phyloP scores from a whole-genome alignment of 306 rosid species.

The Rosa chinensis region DNA sequence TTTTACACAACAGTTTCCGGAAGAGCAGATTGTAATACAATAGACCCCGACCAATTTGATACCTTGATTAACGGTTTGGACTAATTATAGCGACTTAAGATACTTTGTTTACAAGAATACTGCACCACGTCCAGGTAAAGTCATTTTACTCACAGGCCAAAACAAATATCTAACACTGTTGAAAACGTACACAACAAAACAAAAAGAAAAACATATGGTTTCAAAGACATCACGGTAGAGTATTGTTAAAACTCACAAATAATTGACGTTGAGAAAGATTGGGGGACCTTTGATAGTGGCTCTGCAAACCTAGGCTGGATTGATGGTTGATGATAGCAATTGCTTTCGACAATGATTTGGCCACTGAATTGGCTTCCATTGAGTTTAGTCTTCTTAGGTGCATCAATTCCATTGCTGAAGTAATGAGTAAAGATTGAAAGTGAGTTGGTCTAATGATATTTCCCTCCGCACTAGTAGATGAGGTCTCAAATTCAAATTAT shows the following conservation, averaged over 20 bases:
- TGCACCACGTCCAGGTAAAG: neutral
- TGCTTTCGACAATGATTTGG: neutral
- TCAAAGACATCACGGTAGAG: neutral
- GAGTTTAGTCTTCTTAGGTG: too few relatives aligned
- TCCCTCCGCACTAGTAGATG: neutral
- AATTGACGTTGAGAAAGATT: neutral
- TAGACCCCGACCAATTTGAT: neutral
- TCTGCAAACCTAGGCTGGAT: neutral
- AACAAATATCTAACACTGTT: neutral
- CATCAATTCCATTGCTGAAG: neutral
- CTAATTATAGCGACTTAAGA: neutral
- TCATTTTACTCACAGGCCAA: neutral
- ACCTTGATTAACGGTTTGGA: neutral
- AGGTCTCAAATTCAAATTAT: neutral
- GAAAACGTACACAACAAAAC: neutral
- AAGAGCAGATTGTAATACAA: neutral
- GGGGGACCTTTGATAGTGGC: neutral
- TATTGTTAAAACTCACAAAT: neutral
- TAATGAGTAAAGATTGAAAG: too few relatives aligned
- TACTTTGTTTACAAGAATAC: neutral
- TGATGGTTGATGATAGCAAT: neutral
- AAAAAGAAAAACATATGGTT: neutral
- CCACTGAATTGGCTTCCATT: neutral
- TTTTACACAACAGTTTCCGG: neutral
- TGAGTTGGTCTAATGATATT: too few relatives aligned